A percentile compares a stretch with the other conserved stretches of the same genome.
phyloP scores from a whole-genome alignment of 2,329 filamentous ascomycete species.

The Knufia petricola region DNA sequence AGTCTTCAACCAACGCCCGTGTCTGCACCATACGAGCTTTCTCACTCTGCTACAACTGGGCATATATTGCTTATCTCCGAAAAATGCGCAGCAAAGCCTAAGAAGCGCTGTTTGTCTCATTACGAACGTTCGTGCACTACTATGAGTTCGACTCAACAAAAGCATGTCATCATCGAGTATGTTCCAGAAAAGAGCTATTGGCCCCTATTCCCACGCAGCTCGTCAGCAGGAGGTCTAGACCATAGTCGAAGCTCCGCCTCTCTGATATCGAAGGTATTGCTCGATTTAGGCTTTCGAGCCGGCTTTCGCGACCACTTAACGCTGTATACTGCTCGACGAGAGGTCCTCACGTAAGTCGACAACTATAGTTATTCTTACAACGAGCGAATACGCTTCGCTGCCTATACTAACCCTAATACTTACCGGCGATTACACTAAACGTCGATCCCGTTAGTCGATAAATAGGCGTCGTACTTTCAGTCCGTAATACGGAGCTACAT shows the following conservation, averaged over 20 bases:
- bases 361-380: constrained; percentile 8
- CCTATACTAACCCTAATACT: background rate
- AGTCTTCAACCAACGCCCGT: too few species aligned
- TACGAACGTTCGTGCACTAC: too few species aligned
- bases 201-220: constrained; percentile 1
- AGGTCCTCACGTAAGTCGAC: constrained; percentile 9
- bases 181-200: background rate
- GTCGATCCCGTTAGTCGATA: constrained; percentile 3
- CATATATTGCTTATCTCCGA: too few species aligned
- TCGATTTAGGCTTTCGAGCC: constrained; percentile 5
- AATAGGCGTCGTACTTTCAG: constrained; percentile 8
- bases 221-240: background rate
- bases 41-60: too few species aligned
- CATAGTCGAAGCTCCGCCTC: constrained; percentile 2
- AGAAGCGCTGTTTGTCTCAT: too few species aligned
- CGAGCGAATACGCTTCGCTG: constrained; percentile 2
- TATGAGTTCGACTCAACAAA: background rate
- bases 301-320: constrained; percentile 9
- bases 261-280: constrained; percentile 5
- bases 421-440: constrained; percentile 4
- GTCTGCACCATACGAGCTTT: too few species aligned
- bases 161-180: background rate
- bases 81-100: too few species aligned
- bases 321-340: constrained; percentile 9
- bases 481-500: background rate